Evolutionary conservation across 2,329 filamentous ascomycete species (phyloP), one percentile per base, ranked within the genome.

Genomic region (Sordariomycetes sp.): DNA sequence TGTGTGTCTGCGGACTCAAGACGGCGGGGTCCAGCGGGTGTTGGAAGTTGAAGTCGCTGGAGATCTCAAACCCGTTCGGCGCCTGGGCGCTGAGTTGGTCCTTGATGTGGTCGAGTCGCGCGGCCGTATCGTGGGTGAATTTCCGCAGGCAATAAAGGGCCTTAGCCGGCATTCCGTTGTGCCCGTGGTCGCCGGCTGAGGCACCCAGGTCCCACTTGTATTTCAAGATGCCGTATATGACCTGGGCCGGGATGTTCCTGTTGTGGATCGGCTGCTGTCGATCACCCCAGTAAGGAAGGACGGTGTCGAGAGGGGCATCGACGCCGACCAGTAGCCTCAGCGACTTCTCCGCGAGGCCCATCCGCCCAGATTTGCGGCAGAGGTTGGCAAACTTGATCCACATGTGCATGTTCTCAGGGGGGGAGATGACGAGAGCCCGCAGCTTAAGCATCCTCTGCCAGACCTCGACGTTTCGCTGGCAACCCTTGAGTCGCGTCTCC

Each of bases 381-480:
- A 99, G 83, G 66, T 97, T 99, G 66, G 94, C 90, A 70, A 97
- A 99, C 70, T 99, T 99, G 77, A 99, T 97, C 86, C 92, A 97
- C 91, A 99, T 99, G 66, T 96, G 89, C 78, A 96, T 90, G 67
- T 97, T 97, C 70, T 99, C 92, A 37, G 84, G 84, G 0, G 95
- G 93, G 0, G 87, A 87, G 61, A 97, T 93, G 60, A 99, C 94
- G 56, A 99, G 79, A 22, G 91, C 89, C 60, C 94, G 86, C 35
- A 99, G 86, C 68, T 96, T 94, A 58, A 99, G 84, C 90, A 97
- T 97, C 60, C 94, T 85, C 69, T 97, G 92, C 94, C 94, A 99
- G 3, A 97, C 90, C 67, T 99, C 94, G 22, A 97, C 92, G 65
- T 97, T 97, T 59, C 94, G 88, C 71, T 99, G 93, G 64, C 94